Base-by-base conservation (phyloP, 306 rosid genomes). In the Ochetophila trinervis region DNA sequence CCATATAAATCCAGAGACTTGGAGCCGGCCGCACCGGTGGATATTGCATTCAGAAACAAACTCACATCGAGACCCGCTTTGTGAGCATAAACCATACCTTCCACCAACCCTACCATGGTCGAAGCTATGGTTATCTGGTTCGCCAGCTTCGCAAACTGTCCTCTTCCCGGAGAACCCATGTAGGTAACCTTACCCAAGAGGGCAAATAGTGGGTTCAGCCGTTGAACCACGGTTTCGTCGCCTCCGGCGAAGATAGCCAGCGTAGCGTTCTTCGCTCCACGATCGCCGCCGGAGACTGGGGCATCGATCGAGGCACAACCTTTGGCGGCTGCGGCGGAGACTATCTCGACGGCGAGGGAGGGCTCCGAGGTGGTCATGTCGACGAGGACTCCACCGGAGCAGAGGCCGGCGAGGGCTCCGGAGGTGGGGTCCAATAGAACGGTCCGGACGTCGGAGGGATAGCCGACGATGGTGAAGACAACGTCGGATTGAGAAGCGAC, bases 361-460 rank as follows among this genome's bases (percentile, higher is more conserved):
- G 98, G 98, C 13, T 89, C 98, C 11, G 98, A 92, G 0, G 98
- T 92, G 47, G 96, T 89, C 98, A 89, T 92, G 77, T 92, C 98
- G 4, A 92, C 83, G 40, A 92, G 88, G 48, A 92, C 53, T n/a
- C 95, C 92, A 12, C 93, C 95, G 9, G 82, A 57, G n/a, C 82
- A 82, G 71, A 92, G 92, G 16, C 89, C 91, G 18, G 93, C 62
- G 71, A 92, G 98, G 3, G 95, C 92, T 22, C 96, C 95, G 57
- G 90, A 44, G 72, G 42, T 6, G 19, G 90, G 83, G 58, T 88
- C 86, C 15, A 92, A 83, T 37, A 87, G 87, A 59, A 89, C 96
- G 45, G 95, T 81, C 62, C 95, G 90, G 57, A 91, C 98, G 54
- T 91, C 98, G 60, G 98, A 86, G 54, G 98, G 98, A 76, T 78